These are phyloP conservation scores for Backusella tarrabulga DNA, from an alignment of 192 early-diverging fungal species.

Conservation along the genomic window DNA sequence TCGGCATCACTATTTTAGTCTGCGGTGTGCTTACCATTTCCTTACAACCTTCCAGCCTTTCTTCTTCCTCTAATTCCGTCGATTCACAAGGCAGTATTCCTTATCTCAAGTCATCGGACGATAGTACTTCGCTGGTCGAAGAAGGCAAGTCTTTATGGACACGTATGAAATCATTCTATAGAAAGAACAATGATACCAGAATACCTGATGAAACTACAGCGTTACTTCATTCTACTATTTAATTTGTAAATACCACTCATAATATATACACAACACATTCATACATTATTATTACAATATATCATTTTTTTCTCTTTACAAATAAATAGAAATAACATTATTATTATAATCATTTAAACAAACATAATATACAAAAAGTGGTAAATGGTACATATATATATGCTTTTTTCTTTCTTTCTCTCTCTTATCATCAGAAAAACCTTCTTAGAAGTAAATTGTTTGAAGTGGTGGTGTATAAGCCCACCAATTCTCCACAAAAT, in stretches of 20 bases:
- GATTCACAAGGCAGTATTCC: neutral
- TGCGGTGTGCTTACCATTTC: constrained; percentile 68
- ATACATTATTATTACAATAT: neutral
- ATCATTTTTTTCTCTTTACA: neutral
- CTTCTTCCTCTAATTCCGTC: neutral
- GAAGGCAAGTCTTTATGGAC: constrained; percentile 6
- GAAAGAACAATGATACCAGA: neutral
- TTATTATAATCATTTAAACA: neutral
- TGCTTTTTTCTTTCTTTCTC: neutral
- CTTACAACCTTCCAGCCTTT: constrained; percentile 48
- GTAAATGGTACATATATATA: neutral
- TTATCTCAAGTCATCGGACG: neutral
- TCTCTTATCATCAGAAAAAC: neutral
- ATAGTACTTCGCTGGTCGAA: constrained; percentile 9
- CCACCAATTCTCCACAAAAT: constrained; percentile 4
- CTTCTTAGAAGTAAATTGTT: neutral
- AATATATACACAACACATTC: neutral
- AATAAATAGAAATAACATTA: constrained; percentile 4
- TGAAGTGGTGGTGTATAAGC: neutral
- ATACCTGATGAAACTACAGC: constrained; percentile 4
- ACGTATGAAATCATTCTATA: neutral
- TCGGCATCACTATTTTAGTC: constrained; percentile 63
- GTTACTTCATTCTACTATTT: constrained; percentile 8
- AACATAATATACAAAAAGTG: neutral
- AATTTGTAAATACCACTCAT: neutral